phyloP scores from a whole-genome alignment of 164 flowering plant genomes.

The Akebia trifoliata region DNA sequence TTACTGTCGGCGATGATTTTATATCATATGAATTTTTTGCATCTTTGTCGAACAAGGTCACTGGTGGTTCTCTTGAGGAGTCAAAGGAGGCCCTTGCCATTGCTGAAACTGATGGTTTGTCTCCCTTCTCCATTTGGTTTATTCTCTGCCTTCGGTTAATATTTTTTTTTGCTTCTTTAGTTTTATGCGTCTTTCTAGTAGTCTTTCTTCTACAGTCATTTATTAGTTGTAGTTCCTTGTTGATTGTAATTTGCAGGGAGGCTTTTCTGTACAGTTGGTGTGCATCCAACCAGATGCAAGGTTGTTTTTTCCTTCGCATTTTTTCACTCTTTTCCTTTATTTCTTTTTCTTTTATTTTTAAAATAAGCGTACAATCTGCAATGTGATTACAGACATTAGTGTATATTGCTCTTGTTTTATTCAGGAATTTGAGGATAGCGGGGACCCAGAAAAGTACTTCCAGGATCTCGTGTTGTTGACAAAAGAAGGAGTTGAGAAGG shows the following conservation, averaged over 20 bases:
- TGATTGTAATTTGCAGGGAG: constrained; percentile 45
- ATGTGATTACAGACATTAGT: constrained; percentile 9
- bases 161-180: background rate
- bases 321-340: background rate
- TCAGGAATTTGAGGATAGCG: constrained; percentile 95
- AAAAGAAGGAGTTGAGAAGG: constrained; percentile 78
- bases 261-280: constrained; percentile 96
- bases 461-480: constrained; percentile 76
- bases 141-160: background rate
- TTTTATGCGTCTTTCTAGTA: background rate
- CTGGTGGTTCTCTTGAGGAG: constrained; percentile 98
- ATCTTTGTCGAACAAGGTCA: constrained; percentile 45
- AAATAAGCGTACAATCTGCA: background rate
- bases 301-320: constrained; percentile 26
- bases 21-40: background rate
- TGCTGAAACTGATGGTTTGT: constrained; percentile 90
- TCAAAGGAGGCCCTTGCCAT: constrained; percentile 89
- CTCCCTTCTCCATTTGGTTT: background rate
- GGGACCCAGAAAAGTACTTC: constrained; percentile 84
- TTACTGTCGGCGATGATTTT: background rate
- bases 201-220: background rate
- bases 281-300: constrained; percentile 96
- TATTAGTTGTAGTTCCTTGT: background rate
- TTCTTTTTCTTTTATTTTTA: too few species aligned
- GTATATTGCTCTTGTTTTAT: constrained; percentile 9